Conservation (phyloP, 768 basidiomycete species). For the Lactarius pseudohatsudake region DNA sequence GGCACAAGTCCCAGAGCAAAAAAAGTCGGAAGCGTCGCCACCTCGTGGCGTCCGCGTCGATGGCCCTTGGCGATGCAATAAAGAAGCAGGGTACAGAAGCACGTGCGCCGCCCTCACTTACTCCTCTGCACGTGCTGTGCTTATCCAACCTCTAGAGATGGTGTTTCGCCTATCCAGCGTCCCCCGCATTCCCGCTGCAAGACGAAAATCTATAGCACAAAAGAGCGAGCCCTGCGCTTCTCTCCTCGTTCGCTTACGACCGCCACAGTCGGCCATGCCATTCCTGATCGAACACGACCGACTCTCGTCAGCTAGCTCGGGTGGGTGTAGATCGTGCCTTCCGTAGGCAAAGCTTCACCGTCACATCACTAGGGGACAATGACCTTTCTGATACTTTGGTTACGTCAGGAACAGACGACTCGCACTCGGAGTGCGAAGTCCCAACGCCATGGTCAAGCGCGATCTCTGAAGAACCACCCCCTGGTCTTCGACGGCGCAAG, state of each 20-base stretch:
- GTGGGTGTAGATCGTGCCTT: background rate
- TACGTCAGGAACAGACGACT: conserved; percentile 15
- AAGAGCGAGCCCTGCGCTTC: conserved; percentile 23
- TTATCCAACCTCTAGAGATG: conserved; percentile 9
- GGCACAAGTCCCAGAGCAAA: conserved; percentile 59
- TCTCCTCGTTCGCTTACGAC: conserved; percentile 23
- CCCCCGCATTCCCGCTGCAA: conserved; percentile 9
- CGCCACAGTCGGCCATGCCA: conserved; percentile 12
- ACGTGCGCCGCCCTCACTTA: conserved; percentile 39
- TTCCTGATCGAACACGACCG: conserved; percentile 9
- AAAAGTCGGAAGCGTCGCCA: conserved; percentile 57
- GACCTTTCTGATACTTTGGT: conserved; percentile 26
- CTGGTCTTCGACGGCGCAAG: conserved; percentile 26
- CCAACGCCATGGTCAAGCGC: conserved; percentile 17
- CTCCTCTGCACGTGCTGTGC: background rate
- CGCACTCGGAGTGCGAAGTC: background rate
- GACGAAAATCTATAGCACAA: conserved; percentile 21
- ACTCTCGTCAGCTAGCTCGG: conserved; percentile 17
- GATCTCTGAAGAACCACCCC: conserved; percentile 11
- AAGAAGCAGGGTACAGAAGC: conserved; percentile 48
- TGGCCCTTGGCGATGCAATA: conserved; percentile 53
- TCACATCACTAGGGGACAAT: conserved; percentile 1
- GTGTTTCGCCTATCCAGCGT: conserved; percentile 21
- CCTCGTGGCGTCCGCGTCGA: conserved; percentile 51
- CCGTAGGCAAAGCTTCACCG: background rate